Evolutionary conservation across 805 yeast species (phyloP).

Genomic region (Sugiyamaella smithiae): DNA sequence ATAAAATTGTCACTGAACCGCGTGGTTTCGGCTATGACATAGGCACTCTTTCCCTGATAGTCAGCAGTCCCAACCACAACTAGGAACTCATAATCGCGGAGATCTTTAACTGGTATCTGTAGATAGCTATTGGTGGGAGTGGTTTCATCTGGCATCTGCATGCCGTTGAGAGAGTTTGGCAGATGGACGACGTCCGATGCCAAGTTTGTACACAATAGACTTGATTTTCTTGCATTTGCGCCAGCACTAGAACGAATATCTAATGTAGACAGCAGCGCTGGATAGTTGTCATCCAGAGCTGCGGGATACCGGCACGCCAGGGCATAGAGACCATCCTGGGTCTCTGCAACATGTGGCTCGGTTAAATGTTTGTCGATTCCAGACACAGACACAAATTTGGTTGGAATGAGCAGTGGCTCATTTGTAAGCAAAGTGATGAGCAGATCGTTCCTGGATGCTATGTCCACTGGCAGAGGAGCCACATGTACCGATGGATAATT

Average conservation of each 20-base stretch:
- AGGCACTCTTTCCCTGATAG: slow-evolving; percentile 16
- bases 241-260: slow-evolving; percentile 15
- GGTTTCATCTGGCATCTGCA: slow-evolving; percentile 47
- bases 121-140: slow-evolving; percentile 48
- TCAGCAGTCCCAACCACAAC: slow-evolving; percentile 44
- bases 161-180: slow-evolving; percentile 43
- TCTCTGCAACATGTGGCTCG: slow-evolving; percentile 4
- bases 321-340: slow-evolving; percentile 21
- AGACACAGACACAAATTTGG: slow-evolving; percentile 20
- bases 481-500: slow-evolving; percentile 3
- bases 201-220: slow-evolving; percentile 45
- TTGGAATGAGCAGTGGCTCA: slow-evolving; percentile 18
- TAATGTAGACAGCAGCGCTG: slow-evolving; percentile 15
- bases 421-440: slow-evolving; percentile 28
- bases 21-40: slow-evolving; percentile 30
- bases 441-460: slow-evolving; percentile 2
- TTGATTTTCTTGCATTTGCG: slow-evolving; percentile 2
- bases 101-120: slow-evolving; percentile 39
- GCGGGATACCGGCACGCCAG: slow-evolving; percentile 25
- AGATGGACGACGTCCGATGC: slow-evolving; percentile 38
- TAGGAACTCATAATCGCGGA: slow-evolving; percentile 48
- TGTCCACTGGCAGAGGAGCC: slow-evolving; percentile 4
- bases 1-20: slow-evolving; percentile 27
- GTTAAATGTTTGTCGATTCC: neutral
- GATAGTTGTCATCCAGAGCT: slow-evolving; percentile 4